phyloP scores from a whole-genome alignment of 805 yeast species.

The Yarrowia sp. region DNA sequence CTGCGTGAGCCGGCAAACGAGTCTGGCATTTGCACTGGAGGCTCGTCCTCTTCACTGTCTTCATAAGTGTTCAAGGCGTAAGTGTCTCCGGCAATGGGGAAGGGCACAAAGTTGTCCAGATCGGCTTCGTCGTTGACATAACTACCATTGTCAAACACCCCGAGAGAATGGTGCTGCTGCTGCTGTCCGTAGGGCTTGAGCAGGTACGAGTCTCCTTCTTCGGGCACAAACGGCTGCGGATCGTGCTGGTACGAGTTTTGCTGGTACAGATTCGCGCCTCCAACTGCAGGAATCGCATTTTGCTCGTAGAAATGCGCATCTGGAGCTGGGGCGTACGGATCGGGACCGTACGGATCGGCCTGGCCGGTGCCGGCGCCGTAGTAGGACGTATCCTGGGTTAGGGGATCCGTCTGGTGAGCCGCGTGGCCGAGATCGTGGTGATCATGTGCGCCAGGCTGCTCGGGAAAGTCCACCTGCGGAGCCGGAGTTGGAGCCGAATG shows the following conservation, averaged over 20 bases:
- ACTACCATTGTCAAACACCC: constrained; percentile 40
- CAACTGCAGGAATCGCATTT: constrained; percentile 6
- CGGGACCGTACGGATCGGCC: constrained; percentile 14
- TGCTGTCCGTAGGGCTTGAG: constrained; percentile 35
- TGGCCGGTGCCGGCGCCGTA: not conserved
- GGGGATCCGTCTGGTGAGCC: not conserved
- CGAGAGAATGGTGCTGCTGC: constrained; percentile 40
- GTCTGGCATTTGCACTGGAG: constrained; percentile 34
- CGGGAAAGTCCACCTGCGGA: constrained; percentile 30
- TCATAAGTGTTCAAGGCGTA: constrained; percentile 50
- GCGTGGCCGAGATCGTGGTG: constrained; percentile 26
- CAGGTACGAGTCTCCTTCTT: constrained; percentile 33
- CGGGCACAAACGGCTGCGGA: constrained; percentile 25
- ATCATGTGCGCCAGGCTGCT: not conserved
- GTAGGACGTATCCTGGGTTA: constrained; percentile 15
- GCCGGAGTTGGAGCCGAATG: constrained; percentile 1
- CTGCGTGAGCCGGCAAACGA: constrained; percentile 40
- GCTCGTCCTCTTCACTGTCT: constrained; percentile 42
- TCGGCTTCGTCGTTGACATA: constrained; percentile 47
- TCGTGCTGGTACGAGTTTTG: constrained; percentile 22
- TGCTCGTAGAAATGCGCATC: constrained; percentile 33
- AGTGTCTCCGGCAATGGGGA: constrained; percentile 52
- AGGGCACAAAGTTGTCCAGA: constrained; percentile 47
- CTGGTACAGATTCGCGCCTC: constrained; percentile 22
- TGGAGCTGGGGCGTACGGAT: constrained; percentile 21